Evolutionary conservation across 495 filamentous ascomycete species (phyloP).

Genomic region (Elaphomyces granulatus): DNA sequence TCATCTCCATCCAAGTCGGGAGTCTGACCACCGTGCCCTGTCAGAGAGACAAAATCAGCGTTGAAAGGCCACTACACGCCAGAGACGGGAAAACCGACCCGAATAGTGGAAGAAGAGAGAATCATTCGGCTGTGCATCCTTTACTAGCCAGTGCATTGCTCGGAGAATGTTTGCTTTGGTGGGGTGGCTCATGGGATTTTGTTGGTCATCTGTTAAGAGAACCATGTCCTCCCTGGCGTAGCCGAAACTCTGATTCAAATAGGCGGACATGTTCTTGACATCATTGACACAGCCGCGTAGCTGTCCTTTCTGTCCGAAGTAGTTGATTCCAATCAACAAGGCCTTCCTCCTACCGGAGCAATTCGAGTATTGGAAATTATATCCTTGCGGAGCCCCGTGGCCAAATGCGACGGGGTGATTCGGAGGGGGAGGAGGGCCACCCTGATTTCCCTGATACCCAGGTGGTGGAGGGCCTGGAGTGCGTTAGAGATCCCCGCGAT

Average conservation of each 20-base stretch:
- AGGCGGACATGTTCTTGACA: slow-evolving; percentile 93
- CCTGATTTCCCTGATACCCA: slow-evolving; percentile 16
- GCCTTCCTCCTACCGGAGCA: slow-evolving; percentile 90
- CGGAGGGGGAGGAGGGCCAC: slow-evolving; percentile 29
- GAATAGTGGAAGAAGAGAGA: slow-evolving; percentile 99
- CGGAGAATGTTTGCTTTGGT: slow-evolving; percentile 92
- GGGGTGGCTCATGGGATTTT: slow-evolving; percentile 93
- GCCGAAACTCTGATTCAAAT: slow-evolving; percentile 80
- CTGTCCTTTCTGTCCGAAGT: slow-evolving; percentile 87
- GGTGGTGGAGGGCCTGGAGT: background rate
- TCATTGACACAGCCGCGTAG: slow-evolving; percentile 95
- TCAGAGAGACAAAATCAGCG: background rate
- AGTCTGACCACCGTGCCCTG: slow-evolving; percentile 92
- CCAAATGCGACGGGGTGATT: slow-evolving; percentile 47
- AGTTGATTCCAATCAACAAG: slow-evolving; percentile 93
- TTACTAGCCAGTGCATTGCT: slow-evolving; percentile 98
- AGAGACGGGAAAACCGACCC: slow-evolving; percentile 31
- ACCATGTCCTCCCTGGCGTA: slow-evolving; percentile 98
- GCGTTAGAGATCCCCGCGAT: background rate
- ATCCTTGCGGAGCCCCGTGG: slow-evolving; percentile 59
- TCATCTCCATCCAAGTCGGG: slow-evolving; percentile 89
- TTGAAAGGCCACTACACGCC: slow-evolving; percentile 1
- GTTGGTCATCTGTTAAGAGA: slow-evolving; percentile 93
- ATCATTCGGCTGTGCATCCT: slow-evolving; percentile 86
- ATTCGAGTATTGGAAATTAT: slow-evolving; percentile 80